These are phyloP conservation scores for Mucor velutinosus DNA, from an alignment of 371 early-diverging fungal genomes.

Conservation along the genomic window DNA sequence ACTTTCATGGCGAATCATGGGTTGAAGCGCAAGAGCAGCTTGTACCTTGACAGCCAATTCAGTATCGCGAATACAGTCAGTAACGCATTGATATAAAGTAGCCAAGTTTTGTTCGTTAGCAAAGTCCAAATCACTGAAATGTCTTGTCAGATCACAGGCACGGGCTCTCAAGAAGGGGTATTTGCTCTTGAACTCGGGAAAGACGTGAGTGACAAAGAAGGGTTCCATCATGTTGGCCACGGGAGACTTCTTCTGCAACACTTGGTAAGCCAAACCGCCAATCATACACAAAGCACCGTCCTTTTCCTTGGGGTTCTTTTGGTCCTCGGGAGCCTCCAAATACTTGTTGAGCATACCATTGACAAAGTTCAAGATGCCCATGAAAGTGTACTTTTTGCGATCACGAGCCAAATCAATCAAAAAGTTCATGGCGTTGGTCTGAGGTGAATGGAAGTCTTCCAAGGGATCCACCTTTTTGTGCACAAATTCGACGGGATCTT, in stretches of 20 bases:
- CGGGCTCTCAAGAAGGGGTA: conserved; percentile 80
- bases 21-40: conserved; percentile 78
- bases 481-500: conserved; percentile 92
- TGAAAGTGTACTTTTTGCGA: conserved; percentile 79
- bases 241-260: conserved; percentile 70
- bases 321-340: conserved; percentile 61
- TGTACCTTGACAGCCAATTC: conserved; percentile 87
- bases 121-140: conserved; percentile 46
- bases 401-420: conserved; percentile 76
- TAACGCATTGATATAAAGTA: conserved; percentile 62
- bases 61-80: conserved; percentile 70
- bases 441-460: conserved; percentile 80
- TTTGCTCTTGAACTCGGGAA: conserved; percentile 86
- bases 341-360: conserved; percentile 67
- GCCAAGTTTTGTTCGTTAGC: conserved; percentile 50
- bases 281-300: conserved; percentile 91
- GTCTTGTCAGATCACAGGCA: conserved; percentile 44
- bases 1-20: conserved; percentile 74
- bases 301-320: conserved; percentile 74
- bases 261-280: conserved; percentile 63
- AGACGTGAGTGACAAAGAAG: conserved; percentile 83
- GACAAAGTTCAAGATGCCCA: conserved; percentile 75
- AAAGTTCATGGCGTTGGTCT: conserved; percentile 70
- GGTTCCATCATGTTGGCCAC: conserved; percentile 71
- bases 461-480: conserved; percentile 79